Conservation (phyloP, 208 protist genomes). For the Leptomonas seymouri region DNA sequence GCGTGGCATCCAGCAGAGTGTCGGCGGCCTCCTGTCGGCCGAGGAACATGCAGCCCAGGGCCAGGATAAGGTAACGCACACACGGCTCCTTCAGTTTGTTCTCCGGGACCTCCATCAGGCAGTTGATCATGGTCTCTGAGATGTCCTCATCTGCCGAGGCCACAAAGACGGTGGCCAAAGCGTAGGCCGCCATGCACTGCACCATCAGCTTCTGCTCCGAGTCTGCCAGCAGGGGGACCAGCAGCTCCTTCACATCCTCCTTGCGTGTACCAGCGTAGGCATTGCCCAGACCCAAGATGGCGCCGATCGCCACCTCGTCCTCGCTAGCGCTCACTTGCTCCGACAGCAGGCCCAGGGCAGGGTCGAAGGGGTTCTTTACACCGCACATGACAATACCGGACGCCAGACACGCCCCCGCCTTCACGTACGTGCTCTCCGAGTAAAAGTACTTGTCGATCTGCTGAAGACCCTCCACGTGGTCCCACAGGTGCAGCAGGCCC, state of each 20-base stretch:
- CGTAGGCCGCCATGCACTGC: slow-evolving; percentile 93
- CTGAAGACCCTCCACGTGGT: slow-evolving; percentile 96
- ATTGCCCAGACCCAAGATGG: slow-evolving; percentile 97
- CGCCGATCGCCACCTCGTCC: slow-evolving; percentile 83
- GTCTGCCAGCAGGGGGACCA: slow-evolving; percentile 95
- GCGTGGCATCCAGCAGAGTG: slow-evolving; percentile 92
- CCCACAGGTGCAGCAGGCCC: slow-evolving; percentile 98
- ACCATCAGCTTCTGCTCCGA: slow-evolving; percentile 92
- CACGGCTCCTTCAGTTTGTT: slow-evolving; percentile 64
- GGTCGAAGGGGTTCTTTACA: slow-evolving; percentile 92
- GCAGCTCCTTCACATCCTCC: slow-evolving; percentile 95
- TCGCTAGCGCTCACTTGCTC: slow-evolving; percentile 75
- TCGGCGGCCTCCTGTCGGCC: slow-evolving; percentile 94
- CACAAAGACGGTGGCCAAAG: slow-evolving; percentile 97
- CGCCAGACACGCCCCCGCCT: slow-evolving; percentile 96
- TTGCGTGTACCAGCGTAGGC: slow-evolving; percentile 96
- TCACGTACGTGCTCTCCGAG: slow-evolving; percentile 95
- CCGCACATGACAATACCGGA: slow-evolving; percentile 90
- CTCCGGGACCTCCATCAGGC: slow-evolving; percentile 89
- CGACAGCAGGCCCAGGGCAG: slow-evolving; percentile 93
- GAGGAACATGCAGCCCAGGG: slow-evolving; percentile 96
- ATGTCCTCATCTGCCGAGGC: slow-evolving; percentile 96
- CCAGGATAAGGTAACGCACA: slow-evolving; percentile 94
- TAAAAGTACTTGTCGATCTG: slow-evolving; percentile 97
- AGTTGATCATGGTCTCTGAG: slow-evolving; percentile 91